Evolutionary conservation across 768 basidiomycete species (phyloP).

Genomic region (Cubamyces lactineus): DNA sequence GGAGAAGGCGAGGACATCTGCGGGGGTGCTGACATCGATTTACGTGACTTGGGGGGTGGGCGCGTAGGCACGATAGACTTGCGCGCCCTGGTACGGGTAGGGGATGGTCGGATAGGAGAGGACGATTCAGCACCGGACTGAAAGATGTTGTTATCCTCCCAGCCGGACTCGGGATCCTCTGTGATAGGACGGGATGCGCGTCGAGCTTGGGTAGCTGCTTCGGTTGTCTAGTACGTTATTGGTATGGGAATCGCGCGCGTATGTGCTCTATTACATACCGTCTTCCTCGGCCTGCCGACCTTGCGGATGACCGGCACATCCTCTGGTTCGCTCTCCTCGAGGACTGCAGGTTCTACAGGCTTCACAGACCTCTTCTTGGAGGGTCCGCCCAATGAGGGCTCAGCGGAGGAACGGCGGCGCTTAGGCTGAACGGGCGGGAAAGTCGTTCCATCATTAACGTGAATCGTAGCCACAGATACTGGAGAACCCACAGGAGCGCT

Average conservation of each 20-base stretch:
- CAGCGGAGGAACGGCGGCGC: constrained; percentile 77
- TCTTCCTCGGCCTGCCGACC: constrained; percentile 61
- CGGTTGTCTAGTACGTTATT: constrained; percentile 42
- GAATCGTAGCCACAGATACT: neutral
- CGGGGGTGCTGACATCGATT: constrained; percentile 64
- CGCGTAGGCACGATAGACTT: constrained; percentile 45
- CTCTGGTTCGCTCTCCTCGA: constrained; percentile 81
- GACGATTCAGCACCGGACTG: constrained; percentile 91
- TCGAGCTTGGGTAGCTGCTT: constrained; percentile 55
- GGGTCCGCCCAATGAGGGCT: constrained; percentile 63
- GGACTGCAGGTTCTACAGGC: constrained; percentile 47
- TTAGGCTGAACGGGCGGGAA: constrained; percentile 57
- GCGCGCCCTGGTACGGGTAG: constrained; percentile 43
- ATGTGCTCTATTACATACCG: constrained; percentile 40
- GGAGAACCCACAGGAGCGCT: constrained; percentile 47
- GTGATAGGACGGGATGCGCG: constrained; percentile 47
- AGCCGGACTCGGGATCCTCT: constrained; percentile 59
- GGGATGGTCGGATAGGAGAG: constrained; percentile 70
- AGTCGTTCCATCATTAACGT: constrained; percentile 18
- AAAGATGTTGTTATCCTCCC: constrained; percentile 91
- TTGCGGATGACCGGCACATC: constrained; percentile 64
- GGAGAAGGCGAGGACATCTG: constrained; percentile 31
- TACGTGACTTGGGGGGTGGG: constrained; percentile 54
- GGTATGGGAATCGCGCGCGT: neutral
- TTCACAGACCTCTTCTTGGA: constrained; percentile 40